Base-by-base conservation (phyloP, 441 rosid genomes). In the Populus hybrid region DNA sequence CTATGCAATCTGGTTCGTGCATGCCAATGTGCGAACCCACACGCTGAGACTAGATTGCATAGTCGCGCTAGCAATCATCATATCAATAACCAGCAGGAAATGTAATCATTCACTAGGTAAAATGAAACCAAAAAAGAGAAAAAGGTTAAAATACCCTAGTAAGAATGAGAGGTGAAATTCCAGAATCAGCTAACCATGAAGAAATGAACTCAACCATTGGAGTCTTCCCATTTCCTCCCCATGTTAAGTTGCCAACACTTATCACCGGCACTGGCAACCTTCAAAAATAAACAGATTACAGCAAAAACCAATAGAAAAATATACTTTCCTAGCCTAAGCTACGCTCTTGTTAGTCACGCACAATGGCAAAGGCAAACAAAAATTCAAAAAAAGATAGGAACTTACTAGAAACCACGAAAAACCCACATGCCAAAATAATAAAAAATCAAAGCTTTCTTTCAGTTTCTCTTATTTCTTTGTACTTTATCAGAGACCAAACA, bases 151-250 rank as follows among this genome's bases (percentile, higher is more conserved):
- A 18, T 88, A 92, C 96, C 92, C 97, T 86, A 40, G 94, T 89
- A 57, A 94, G 92, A 86, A 94, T 85, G 74, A 94, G 95, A 38
- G 97, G 91, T 50, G 95, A 77, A 73, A 94, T 71, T 76, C 89
- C 91, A 71, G 80, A 89, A 85, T 86, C 84, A 79, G 89, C 85
- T 61, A 91, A 82, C 36, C 59, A 76, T n/a, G 63, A 81, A 1
- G 95, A 88, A 73, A 92, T 84, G 85, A 81, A 88, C 81, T 92
- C 93, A 70, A 87, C 97, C 98, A 92, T 92, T 19, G 98, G 97
- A 14, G 97, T 94, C 91, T 94, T 94, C 78, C 98, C 97, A 72
- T 88, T 91, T 72, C 97, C 97, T 84, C 97, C 97, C 98, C 98
- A 94, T 7, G 93, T 92, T 82, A 94, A 79, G 84, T 94, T 94